phyloP scores from a whole-genome alignment of 208 protist species.

The Leishmania braziliensis region DNA sequence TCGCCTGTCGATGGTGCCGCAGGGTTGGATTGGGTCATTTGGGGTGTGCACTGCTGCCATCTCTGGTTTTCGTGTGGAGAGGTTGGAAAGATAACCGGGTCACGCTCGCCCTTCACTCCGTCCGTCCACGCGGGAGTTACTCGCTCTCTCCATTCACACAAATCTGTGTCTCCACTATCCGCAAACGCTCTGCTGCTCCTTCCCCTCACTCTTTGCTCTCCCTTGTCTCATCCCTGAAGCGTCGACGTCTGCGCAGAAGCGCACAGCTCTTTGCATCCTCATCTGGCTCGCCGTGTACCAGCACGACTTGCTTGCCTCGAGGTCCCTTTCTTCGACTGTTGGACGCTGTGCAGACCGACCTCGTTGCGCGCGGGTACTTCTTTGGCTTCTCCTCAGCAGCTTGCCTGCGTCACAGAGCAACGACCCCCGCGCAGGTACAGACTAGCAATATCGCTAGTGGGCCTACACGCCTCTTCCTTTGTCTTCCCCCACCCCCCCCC shows the following conservation, averaged over 20 bases:
- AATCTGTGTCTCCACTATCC: neutral
- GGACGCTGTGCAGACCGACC: neutral
- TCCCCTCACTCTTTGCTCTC: neutral
- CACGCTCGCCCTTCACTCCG: neutral
- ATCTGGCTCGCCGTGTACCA: neutral
- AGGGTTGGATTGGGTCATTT: neutral
- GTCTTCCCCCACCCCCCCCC: slow-evolving; percentile 1
- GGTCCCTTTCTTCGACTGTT: neutral
- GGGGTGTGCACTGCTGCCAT: neutral
- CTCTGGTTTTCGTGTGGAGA: neutral
- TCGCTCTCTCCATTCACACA: neutral
- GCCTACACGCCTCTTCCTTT: neutral
- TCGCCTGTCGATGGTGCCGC: neutral
- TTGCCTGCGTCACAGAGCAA: neutral
- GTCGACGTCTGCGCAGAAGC: neutral
- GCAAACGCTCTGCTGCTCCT: neutral
- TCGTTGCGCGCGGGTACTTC: neutral
- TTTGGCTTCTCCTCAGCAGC: neutral
- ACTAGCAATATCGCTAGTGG: neutral
- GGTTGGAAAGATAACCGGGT: neutral
- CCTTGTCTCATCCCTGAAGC: neutral
- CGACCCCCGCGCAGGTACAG: neutral
- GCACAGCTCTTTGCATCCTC: neutral
- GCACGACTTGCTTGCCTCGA: neutral
- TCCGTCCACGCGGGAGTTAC: neutral